These are phyloP conservation scores for Gomphus bonarii DNA, from an alignment of 1,284 basidiomycete genomes.

Conservation along the genomic window DNA sequence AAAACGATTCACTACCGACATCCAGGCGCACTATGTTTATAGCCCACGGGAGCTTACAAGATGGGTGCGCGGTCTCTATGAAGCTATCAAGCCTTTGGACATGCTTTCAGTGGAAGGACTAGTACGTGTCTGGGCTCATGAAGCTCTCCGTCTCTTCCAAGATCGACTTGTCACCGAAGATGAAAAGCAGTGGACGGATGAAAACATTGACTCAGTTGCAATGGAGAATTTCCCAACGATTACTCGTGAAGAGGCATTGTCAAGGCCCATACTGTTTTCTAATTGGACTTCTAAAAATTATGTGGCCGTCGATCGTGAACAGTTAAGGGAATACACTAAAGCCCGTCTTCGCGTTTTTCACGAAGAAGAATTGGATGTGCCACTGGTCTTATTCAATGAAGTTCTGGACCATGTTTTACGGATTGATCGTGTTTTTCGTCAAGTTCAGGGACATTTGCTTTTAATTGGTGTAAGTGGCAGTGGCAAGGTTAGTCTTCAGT, in stretches of 20 bases:
- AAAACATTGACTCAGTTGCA: conserved; percentile 80
- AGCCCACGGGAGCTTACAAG: conserved; percentile 97
- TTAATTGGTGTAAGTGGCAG: conserved; percentile 97
- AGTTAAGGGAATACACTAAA: conserved; percentile 92
- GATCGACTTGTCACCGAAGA: conserved; percentile 91
- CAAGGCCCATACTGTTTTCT: conserved; percentile 90
- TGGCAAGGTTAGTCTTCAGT: conserved; percentile 66
- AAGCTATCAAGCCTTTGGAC: conserved; percentile 90
- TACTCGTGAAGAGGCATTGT: conserved; percentile 73
- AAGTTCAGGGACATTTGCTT: conserved; percentile 92
- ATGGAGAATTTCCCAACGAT: conserved; percentile 89
- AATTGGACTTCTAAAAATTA: conserved; percentile 99
- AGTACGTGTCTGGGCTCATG: conserved; percentile 97
- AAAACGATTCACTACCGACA: conserved; percentile 88
- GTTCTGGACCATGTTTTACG: conserved; percentile 95
- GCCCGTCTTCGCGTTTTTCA: conserved; percentile 93
- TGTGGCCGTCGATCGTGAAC: conserved; percentile 88
- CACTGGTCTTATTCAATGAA: conserved; percentile 97
- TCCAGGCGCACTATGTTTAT: conserved; percentile 98
- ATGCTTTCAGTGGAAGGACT: conserved; percentile 87
- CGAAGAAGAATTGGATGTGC: conserved; percentile 96
- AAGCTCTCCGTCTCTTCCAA: conserved; percentile 94
- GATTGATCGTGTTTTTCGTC: conserved; percentile 98
- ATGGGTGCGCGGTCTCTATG: conserved; percentile 97
- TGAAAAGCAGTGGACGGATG: conserved; percentile 93